Conservation (phyloP, 2,329 filamentous ascomycete genomes). For the Geoglossum cookeanum region DNA sequence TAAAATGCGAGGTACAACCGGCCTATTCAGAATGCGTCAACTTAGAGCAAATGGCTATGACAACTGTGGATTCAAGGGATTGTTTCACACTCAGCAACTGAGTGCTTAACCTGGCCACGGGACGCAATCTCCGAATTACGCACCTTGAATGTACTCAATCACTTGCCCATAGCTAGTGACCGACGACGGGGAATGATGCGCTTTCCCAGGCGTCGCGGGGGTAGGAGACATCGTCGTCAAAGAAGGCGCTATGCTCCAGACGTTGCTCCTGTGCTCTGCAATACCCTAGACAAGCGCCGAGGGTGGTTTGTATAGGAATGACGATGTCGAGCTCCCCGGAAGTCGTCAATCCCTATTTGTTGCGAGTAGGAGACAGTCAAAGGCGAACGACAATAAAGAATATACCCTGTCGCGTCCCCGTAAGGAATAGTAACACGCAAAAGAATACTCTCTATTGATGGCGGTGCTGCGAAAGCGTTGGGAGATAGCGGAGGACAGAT, state of each 20-base stretch:
- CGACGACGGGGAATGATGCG: constrained; percentile 21
- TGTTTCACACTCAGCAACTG: not conserved
- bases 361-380: not conserved
- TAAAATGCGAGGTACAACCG: constrained; percentile 91
- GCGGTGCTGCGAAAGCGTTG: not conserved
- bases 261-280: not conserved
- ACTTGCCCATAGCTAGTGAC: constrained; percentile 58
- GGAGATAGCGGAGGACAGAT: not conserved
- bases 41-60: not conserved
- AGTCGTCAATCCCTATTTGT: not conserved
- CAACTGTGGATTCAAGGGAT: too few relatives aligned
- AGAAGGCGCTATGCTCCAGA: constrained; percentile 10
- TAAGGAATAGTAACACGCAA: not conserved
- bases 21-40: constrained; percentile 33
- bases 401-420: not conserved
- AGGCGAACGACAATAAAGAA: not conserved
- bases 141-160: constrained; percentile 92
- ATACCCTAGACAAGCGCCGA: not conserved
- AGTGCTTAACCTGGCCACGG: not conserved
- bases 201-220: constrained; percentile 23
- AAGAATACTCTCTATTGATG: not conserved
- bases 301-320: not conserved
- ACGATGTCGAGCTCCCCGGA: not conserved
- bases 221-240: constrained; percentile 24
- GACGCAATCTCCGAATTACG: constrained; percentile 16